Conservation (phyloP, 768 basidiomycete species). For the Tricholoma flavovirens region DNA sequence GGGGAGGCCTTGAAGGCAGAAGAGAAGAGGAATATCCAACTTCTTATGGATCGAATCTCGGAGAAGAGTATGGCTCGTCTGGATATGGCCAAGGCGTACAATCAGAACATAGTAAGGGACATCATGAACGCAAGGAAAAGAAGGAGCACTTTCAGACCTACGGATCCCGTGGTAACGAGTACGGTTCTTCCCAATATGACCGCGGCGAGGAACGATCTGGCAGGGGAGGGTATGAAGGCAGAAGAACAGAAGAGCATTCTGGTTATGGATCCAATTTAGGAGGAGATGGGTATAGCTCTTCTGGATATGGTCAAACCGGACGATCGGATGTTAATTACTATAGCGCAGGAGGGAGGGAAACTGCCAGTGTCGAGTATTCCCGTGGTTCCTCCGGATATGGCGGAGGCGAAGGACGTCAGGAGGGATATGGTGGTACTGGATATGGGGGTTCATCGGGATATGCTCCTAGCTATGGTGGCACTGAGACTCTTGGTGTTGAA, state of each 20-base stretch:
- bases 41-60: conserved; percentile 9
- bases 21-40: conserved; percentile 9
- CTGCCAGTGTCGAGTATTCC: conserved; percentile 5
- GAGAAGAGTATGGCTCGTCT: conserved; percentile 16
- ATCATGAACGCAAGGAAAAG: conserved; percentile 2
- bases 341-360: conserved; percentile 2
- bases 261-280: conserved; percentile 13
- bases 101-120: conserved; percentile 4
- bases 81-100: conserved; percentile 10
- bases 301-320: conserved; percentile 11
- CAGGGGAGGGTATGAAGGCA: conserved; percentile 10
- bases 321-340: conserved; percentile 1
- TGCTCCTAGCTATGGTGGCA: conserved; percentile 3
- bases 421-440: conserved; percentile 18
- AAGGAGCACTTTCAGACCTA: conserved; percentile 10
- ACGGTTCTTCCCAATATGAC: conserved; percentile 13
- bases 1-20: conserved; percentile 1
- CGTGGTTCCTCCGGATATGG: conserved; percentile 12
- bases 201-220: conserved; percentile 12
- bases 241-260: conserved; percentile 11
- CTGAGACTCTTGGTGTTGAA: conserved; percentile 49
- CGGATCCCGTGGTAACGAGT: conserved; percentile 15
- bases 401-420: conserved; percentile 12
- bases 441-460: conserved; percentile 12
- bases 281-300: conserved; percentile 15